Evolutionary conservation across 23 red algal species (phyloP).

Genomic region (Gracilaria gracilis): DNA sequence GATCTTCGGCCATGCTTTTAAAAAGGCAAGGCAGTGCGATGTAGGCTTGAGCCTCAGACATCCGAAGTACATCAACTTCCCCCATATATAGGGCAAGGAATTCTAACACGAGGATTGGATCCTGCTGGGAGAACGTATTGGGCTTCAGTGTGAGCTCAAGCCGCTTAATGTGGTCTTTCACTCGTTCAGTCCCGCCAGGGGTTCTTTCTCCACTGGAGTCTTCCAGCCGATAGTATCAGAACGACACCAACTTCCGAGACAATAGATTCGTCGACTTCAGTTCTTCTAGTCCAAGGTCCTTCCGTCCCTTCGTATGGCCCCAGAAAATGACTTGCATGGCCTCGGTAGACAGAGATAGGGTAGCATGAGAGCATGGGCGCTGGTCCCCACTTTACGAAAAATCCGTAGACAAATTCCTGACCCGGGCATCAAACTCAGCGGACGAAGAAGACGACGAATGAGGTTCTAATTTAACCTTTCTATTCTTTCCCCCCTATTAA

Average conservation of each 20-base stretch:
- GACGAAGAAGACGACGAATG: too few relatives aligned
- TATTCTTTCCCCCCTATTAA: too few relatives aligned
- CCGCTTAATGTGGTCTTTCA: neutral
- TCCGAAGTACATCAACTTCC: neutral
- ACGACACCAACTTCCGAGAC: neutral
- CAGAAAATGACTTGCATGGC: too few relatives aligned
- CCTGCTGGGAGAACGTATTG: neutral
- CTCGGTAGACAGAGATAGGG: too few relatives aligned
- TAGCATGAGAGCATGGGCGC: too few relatives aligned
- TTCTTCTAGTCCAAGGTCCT: neutral
- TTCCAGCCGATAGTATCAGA: neutral
- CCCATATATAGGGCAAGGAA: neutral
- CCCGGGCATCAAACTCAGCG: too few relatives aligned
- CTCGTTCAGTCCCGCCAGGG: neutral
- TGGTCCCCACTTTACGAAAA: too few relatives aligned
- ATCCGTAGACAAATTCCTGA: too few relatives aligned
- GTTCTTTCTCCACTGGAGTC: neutral
- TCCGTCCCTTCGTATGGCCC: neutral
- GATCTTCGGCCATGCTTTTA: neutral
- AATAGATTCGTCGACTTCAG: neutral
- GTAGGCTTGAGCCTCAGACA: constrained; percentile 1
- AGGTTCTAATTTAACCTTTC: too few relatives aligned
- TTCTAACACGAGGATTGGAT: neutral
- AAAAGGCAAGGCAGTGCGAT: neutral
- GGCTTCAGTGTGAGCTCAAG: neutral